Base-by-base conservation (phyloP, 257 asterid genomes). In the Salvia miltiorrhiza region DNA sequence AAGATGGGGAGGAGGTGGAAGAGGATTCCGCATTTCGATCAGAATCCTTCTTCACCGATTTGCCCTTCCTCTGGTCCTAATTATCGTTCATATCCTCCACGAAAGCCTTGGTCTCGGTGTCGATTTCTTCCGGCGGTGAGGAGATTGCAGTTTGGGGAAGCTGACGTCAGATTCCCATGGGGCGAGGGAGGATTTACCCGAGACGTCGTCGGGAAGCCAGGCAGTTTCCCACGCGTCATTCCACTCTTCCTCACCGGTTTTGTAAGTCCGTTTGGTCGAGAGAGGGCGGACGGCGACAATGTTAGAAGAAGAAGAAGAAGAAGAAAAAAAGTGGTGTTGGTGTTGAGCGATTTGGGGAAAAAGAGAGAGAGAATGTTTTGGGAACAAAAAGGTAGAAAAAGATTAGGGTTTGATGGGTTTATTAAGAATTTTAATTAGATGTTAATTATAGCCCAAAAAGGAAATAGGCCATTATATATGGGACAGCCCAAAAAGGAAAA, bases 11-110 rank as follows among this genome's bases (percentile, higher is more conserved):
- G 8, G 75, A 23, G 1, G 65, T 10, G 5, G 77, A 11, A 0
- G 75, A 44, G 30, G 74, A 14, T 52, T 11, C 78, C 71, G 9
- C 65, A 57, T 16, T 54, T 70, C 44, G 47, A 21, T 28, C 32
- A 19, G 72, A 65, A 23, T 67, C 82, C 40, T 73, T 74, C 56
- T 45, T 72, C 20, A 41, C 83, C 67, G 81, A 72, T 74, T 88
- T 88, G 43, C 95, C 96, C 82, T 87, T 93, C 79, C 97, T 83
- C 44, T 87, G 96, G 3, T 93, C 95, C 97, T 96, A 93, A 53
- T 90, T 93, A 52, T 93, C 99, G 65, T 85, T 83, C 97, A 90
- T 93, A 39, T 93, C 98, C 85, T 87, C 96, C 71, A 93, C 95
- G 71, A 93, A 93, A 5, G 96, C 98, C 78, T 81, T 80, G 7